These are phyloP conservation scores for Atkinsonella texensis DNA, from an alignment of 2,329 filamentous ascomycete species.

Conservation along the genomic window DNA sequence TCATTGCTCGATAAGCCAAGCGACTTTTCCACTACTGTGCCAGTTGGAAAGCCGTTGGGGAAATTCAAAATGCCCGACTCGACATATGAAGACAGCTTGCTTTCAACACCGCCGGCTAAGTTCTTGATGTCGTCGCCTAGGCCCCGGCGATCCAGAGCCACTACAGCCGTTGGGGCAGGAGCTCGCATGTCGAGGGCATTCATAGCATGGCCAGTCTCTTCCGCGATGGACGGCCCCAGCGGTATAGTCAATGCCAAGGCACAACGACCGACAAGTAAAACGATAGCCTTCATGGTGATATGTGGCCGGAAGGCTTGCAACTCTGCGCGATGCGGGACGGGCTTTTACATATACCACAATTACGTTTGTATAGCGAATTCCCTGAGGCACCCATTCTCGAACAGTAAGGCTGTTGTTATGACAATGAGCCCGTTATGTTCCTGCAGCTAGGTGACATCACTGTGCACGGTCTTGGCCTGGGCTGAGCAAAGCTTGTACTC, in stretches of 20 bases:
- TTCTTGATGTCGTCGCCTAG: conserved; percentile 32
- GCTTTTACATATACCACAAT: neutral
- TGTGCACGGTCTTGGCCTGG: neutral
- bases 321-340: neutral
- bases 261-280: conserved; percentile 3
- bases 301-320: neutral
- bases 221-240: neutral
- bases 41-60: conserved; percentile 55
- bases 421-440: conserved; percentile 1
- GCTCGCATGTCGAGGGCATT: conserved; percentile 8
- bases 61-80: conserved; percentile 54
- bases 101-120: conserved; percentile 39
- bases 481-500: neutral
- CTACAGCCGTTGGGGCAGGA: conserved; percentile 14
- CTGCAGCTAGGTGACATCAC: conserved; percentile 4
- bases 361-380: neutral
- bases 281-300: conserved; percentile 1
- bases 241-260: conserved; percentile 1
- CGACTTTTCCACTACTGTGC: conserved; percentile 45
- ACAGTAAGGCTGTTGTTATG: neutral
- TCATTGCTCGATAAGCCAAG: conserved; percentile 47
- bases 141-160: conserved; percentile 18
- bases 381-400: neutral
- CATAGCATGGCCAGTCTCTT: neutral
- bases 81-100: conserved; percentile 45